phyloP scores from a whole-genome alignment of 805 yeast species.

The Saccharomycopsis synnaedendra region DNA sequence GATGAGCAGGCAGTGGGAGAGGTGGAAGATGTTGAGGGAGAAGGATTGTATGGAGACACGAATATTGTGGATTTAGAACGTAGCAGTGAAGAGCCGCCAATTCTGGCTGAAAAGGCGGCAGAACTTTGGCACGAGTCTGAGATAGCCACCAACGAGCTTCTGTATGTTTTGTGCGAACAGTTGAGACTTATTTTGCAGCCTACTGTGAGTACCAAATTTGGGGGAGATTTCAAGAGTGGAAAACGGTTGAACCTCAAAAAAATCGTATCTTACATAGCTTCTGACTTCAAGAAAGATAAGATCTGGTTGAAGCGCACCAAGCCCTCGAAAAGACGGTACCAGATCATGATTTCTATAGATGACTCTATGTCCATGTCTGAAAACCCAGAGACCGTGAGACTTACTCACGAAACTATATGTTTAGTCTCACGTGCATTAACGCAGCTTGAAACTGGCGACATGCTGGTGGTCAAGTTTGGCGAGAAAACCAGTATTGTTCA shows the following conservation, averaged over 20 bases:
- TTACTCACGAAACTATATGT: slow-evolving; percentile 92
- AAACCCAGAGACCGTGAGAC: slow-evolving; percentile 64
- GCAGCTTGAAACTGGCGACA: slow-evolving; percentile 88
- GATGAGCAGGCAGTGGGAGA: slow-evolving; percentile 20
- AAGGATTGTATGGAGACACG: slow-evolving; percentile 2
- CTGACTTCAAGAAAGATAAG: slow-evolving; percentile 93
- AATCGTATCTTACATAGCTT: slow-evolving; percentile 94
- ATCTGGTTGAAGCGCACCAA: slow-evolving; percentile 97
- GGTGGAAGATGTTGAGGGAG: slow-evolving; percentile 23
- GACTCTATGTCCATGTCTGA: slow-evolving; percentile 97
- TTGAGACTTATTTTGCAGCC: slow-evolving; percentile 89
- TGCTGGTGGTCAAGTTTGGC: slow-evolving; percentile 86
- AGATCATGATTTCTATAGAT: slow-evolving; percentile 94
- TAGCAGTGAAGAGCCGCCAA: slow-evolving; percentile 27
- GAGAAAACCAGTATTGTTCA: slow-evolving; percentile 75
- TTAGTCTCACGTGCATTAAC: slow-evolving; percentile 89
- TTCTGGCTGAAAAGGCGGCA: slow-evolving; percentile 55
- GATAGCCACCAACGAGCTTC: slow-evolving; percentile 72
- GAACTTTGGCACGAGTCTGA: slow-evolving; percentile 79
- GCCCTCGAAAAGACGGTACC: slow-evolving; percentile 95
- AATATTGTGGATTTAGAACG: slow-evolving; percentile 18
- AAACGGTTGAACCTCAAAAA: slow-evolving; percentile 95
- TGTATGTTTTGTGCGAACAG: slow-evolving; percentile 86
- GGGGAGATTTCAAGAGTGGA: slow-evolving; percentile 96
- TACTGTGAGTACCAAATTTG: slow-evolving; percentile 86